Percentiles rank a stretch among this genome's conserved stretches.
Conservation (phyloP, 2,329 filamentous ascomycete genomes). For the Ceratocystiopsis sp. region DNA sequence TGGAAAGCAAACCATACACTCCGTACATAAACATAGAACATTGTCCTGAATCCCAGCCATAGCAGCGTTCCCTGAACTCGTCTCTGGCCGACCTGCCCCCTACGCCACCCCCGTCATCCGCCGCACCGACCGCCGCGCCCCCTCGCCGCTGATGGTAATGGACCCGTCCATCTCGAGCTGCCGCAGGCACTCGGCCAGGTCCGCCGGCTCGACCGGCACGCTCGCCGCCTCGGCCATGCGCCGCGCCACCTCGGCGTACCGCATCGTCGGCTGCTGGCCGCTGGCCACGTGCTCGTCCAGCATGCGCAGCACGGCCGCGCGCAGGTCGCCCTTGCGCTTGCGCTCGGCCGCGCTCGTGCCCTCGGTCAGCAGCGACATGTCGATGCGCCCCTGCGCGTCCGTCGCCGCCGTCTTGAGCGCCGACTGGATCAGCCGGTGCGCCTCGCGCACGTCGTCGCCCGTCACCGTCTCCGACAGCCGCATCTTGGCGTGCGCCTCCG, state of each 20-base stretch:
- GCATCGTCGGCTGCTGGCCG: slow-evolving; percentile 40
- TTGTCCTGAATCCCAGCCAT: too few species aligned
- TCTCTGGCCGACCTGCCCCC: not conserved
- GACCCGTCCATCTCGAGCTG: slow-evolving; percentile 70
- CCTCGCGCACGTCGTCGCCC: slow-evolving; percentile 69
- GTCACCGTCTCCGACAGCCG: slow-evolving; percentile 63
- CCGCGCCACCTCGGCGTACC: slow-evolving; percentile 63
- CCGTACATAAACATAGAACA: too few species aligned
- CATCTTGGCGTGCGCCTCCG: slow-evolving; percentile 98
- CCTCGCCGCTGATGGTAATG: slow-evolving; percentile 69
- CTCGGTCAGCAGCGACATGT: slow-evolving; percentile 90
- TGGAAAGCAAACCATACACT: too few species aligned
- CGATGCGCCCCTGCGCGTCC: slow-evolving; percentile 79
- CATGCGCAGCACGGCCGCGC: slow-evolving; percentile 54
- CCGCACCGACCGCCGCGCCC: slow-evolving; percentile 64
- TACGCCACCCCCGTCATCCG: slow-evolving; percentile 42
- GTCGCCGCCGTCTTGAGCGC: slow-evolving; percentile 97
- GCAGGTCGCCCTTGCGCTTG: slow-evolving; percentile 66
- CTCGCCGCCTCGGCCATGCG: slow-evolving; percentile 54
- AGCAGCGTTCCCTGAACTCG: not conserved
- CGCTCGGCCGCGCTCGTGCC: slow-evolving; percentile 84
- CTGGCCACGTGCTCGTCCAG: slow-evolving; percentile 70
- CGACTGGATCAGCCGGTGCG: slow-evolving; percentile 79
- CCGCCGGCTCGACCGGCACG: slow-evolving; percentile 54
- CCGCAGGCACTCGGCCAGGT: slow-evolving; percentile 71